Evolutionary conservation across 306 rosid genomes (phyloP).

Genomic region (Cyclanthera cordifolia): DNA sequence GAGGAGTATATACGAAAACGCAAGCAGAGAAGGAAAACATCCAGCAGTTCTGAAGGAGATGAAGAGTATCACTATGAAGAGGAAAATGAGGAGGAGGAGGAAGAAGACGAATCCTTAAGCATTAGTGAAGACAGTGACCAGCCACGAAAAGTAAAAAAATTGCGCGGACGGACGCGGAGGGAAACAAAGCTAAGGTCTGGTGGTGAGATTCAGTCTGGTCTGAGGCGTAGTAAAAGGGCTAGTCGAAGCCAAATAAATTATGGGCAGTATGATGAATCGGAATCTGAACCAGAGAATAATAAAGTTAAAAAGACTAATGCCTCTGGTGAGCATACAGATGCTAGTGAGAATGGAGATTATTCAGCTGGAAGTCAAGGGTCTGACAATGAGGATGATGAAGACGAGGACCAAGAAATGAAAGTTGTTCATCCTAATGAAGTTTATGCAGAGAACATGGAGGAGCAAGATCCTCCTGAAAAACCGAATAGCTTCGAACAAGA

Average conservation of each 20-base stretch:
- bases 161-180: conserved; percentile 70
- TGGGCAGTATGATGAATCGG: conserved; percentile 67
- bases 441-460: conserved; percentile 36
- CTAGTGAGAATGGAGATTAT: conserved; percentile 70
- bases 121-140: conserved; percentile 81
- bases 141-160: conserved; percentile 50
- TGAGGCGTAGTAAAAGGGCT: conserved; percentile 95
- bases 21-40: conserved; percentile 62
- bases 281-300: conserved; percentile 65
- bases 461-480: conserved; percentile 51
- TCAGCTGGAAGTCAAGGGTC: conserved; percentile 65
- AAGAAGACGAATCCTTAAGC: conserved; percentile 70
- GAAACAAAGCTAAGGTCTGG: conserved; percentile 78
- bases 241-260: conserved; percentile 70
- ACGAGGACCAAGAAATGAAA: conserved; percentile 51
- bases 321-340: conserved; percentile 43
- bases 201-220: conserved; percentile 69
- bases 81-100: conserved; percentile 90
- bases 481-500: conserved; percentile 53
- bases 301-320: conserved; percentile 50
- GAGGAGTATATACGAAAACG: conserved; percentile 85
- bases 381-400: conserved; percentile 32
- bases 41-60: conserved; percentile 98
- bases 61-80: conserved; percentile 87
- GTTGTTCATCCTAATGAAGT: conserved; percentile 38